Evolutionary conservation across 2,329 filamentous ascomycete genomes (phyloP).

Genomic region (Penicillium vulpinum): DNA sequence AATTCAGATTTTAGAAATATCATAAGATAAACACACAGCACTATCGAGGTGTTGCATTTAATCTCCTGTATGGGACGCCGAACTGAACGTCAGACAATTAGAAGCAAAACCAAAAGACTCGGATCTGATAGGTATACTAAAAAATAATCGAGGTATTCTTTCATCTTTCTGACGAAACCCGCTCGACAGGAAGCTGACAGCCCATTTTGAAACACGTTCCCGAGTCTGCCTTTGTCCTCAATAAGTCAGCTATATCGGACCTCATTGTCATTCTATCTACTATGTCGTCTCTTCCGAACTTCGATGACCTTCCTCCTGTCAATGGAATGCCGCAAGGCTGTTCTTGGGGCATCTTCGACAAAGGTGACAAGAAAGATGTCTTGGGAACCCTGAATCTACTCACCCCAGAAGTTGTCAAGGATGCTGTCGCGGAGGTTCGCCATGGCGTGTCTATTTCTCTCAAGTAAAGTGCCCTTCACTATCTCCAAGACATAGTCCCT

Average conservation of each 20-base stretch:
- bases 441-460: conserved; percentile 45
- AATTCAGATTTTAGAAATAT: conserved; percentile 20
- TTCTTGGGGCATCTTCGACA: conserved; percentile 45
- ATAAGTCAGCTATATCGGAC: not conserved
- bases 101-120: not conserved
- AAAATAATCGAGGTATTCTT: not conserved
- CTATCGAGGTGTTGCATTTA: not conserved
- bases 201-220: not conserved
- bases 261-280: not conserved
- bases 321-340: conserved; percentile 45
- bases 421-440: conserved; percentile 45
- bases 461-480: conserved; percentile 38
- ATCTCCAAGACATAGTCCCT: not conserved
- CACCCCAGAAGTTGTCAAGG: conserved; percentile 45
- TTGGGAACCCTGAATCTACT: conserved; percentile 50
- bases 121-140: not conserved
- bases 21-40: not conserved
- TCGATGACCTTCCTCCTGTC: conserved; percentile 44
- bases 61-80: not conserved
- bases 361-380: conserved; percentile 45
- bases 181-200: not conserved
- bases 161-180: not conserved
- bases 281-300: conserved; percentile 28
- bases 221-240: not conserved
- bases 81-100: not conserved